Percentiles rank a stretch among this genome's conserved stretches.
Conservation (phyloP, 1,284 basidiomycete genomes). For the Cystobasidium pallidum region DNA sequence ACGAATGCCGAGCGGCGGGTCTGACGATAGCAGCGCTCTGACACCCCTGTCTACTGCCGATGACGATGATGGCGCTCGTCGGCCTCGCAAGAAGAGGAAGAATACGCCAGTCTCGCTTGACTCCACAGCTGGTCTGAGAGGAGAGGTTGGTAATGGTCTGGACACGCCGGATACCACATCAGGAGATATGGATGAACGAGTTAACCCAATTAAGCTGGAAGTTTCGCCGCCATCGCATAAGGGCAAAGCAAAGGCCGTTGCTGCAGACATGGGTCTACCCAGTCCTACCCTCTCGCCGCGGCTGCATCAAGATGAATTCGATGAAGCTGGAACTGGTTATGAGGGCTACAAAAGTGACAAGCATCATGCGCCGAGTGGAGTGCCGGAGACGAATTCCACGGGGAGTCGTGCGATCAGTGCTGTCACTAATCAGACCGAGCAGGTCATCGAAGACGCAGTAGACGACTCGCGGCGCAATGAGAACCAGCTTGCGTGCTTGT, state of each 20-base stretch:
- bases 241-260: not conserved
- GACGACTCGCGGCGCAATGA: not conserved
- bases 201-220: not conserved
- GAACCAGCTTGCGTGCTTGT: conserved; percentile 18
- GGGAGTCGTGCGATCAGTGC: not conserved
- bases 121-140: not conserved
- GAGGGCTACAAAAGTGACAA: not conserved
- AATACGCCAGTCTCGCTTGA: not conserved
- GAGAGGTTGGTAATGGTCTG: not conserved
- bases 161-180: conserved; percentile 9
- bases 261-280: conserved; percentile 15
- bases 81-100: conserved; percentile 28
- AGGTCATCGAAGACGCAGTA: conserved; percentile 8
- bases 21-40: not conserved
- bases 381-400: not conserved
- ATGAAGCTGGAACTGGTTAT: not conserved
- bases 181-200: not conserved
- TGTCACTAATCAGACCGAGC: not conserved
- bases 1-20: not conserved
- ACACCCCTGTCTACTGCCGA: not conserved
- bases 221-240: not conserved
- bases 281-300: conserved; percentile 24
- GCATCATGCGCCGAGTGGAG: not conserved
- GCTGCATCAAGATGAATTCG: not conserved
- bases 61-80: not conserved